Evolutionary conservation across 2,329 filamentous ascomycete species (phyloP), one percentile per base, ranked within the genome.

Genomic region (Aureobasidium sp.): DNA sequence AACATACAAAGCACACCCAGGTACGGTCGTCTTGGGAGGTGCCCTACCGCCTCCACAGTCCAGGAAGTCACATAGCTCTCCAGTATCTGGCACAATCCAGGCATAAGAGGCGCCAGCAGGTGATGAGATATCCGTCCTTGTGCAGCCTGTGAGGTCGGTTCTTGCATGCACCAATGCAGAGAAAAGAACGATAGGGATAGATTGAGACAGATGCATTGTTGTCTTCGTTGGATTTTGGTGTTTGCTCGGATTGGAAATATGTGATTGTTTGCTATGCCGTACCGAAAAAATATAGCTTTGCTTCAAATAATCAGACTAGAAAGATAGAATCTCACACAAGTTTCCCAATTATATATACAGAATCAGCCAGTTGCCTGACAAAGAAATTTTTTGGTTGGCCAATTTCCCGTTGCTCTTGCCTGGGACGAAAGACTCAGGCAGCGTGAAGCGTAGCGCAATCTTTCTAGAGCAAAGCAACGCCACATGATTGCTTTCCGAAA

Each of bases 41-140:
- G 85, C 86, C 50, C 82, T 79, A 61, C 85, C 86, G 66, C 86
- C 86, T 63, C 86, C 86, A 73, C 86, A 88, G 79, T 88, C 86
- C 67, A 85, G 78, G 64, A 83, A 70, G 12, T 77, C 77, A 79
- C 86, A 88, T 70, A 88, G 77, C 76, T 88, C 85, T 70, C 85
- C 84, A 20, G 81, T 84, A 66, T 75, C 84, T 1, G 84, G 85
- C 59, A 86, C 80, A 72, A 84, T 87, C 78, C 79, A 88, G 68
- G 84, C 72, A 51, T 80, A 64, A 61, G 77, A 80, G 47, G 78
- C 77, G 67, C 79, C 80, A 63, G 73, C 70, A 51, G 69, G 67
- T 27, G 68, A 70, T 60, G 66, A 69, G 64, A 73, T 66, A 57
- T 70, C 70, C 61, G 72, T 72, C 42, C 71, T 72, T 64, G 81